Base-by-base conservation (phyloP, 306 rosid genomes). In the Castanospermum australe region DNA sequence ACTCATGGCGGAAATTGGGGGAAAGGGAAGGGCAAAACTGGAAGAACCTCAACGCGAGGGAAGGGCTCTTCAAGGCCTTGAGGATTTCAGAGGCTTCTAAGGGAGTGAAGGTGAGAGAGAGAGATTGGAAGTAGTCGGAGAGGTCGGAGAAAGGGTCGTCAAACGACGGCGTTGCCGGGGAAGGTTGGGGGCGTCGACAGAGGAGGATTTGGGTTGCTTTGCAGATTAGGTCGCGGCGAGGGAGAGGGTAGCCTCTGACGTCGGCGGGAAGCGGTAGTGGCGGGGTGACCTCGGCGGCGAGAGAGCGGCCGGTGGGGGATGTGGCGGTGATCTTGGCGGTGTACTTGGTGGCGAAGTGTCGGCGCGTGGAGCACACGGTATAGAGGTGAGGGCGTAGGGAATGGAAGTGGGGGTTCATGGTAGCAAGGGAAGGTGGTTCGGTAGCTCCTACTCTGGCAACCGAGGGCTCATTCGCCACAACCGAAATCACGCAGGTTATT, bases 71-170 rank as follows among this genome's bases (percentile, higher is more conserved):
- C 1, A 94, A 79, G 81, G 94, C 77, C 81, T 88, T 91, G 59
- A 95, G 92, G 75, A 95, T 95, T 55, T 92, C 98, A 62, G 98
- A 92, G 82, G 90, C 96, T 84, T 95, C 98, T 9, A 84, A 76
- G 0, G 94, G 64, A 18, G 99, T 87, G 30, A 95, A 88, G 56
- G 93, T 57, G 72, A 89, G 7, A 61, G 96, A 82, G 83, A 91
- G 90, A 51, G 96, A 87, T 36, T 82, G 67, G 28, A 95, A 84
- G 81, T 84, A 91, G 20, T 92, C 90, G 30, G 90, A 65, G 83
- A 92, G 93, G 84, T 95, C 97, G 25, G 91, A 84, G 89, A 95
- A 91, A 6, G 97, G 92, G 82, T 91, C 94, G 0, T 39, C 20
- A 9, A 78, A 4, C 3, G 63, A 30, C 2, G 73, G 60, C 17